Percentiles rank a stretch among this genome's conserved stretches.
Conservation (phyloP, 345 rosid species). For the Rhodamnia argentea region DNA sequence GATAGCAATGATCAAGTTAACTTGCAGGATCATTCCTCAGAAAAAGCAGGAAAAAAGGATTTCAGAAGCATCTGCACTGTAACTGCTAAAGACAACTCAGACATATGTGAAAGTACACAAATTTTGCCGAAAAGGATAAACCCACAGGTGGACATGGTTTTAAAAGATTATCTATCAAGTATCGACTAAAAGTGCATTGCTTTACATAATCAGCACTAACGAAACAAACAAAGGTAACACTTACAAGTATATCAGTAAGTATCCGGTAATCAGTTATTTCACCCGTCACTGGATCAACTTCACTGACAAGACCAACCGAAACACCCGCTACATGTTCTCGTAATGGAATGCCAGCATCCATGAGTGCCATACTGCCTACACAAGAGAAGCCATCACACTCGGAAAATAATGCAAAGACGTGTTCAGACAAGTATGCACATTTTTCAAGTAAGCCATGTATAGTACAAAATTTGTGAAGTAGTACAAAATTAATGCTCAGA, state of each 20-base stretch:
- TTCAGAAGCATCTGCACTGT: neutral
- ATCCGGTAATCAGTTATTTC: conserved; percentile 73
- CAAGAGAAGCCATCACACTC: neutral
- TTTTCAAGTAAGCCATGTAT: neutral
- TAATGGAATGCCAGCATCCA: conserved; percentile 94
- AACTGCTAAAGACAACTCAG: neutral
- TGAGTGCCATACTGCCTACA: conserved; percentile 95
- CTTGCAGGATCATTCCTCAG: neutral
- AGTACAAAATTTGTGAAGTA: neutral
- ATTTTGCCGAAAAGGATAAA: neutral
- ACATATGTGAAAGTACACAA: neutral
- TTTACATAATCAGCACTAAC: neutral
- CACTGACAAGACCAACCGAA: conserved; percentile 90
- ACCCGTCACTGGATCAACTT: conserved; percentile 63
- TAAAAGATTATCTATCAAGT: neutral
- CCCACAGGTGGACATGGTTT: neutral
- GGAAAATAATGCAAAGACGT: neutral
- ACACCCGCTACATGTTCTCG: conserved; percentile 94
- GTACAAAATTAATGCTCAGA: neutral
- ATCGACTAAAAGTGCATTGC: neutral
- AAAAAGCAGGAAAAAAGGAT: neutral
- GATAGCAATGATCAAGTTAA: neutral
- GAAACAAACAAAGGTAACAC: conserved; percentile 3
- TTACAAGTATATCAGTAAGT: conserved; percentile 87
- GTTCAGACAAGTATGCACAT: neutral